phyloP scores from a whole-genome alignment of 148 eudicot species.

The Rhododendron williamsianum region DNA sequence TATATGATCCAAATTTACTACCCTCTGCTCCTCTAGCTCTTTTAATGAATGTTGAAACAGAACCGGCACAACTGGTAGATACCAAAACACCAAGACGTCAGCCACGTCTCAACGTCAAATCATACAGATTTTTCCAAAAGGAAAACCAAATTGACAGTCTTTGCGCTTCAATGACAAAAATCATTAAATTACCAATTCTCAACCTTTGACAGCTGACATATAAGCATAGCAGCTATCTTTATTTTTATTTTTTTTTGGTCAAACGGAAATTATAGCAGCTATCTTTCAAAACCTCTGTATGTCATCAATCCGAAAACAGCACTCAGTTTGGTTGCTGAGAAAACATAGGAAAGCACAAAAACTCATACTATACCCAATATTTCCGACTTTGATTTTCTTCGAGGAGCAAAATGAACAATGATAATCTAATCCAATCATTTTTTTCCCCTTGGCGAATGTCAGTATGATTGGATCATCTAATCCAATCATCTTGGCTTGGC shows the following conservation, averaged over 20 bases:
- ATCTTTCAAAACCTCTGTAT: not conserved
- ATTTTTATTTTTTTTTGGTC: too few species aligned
- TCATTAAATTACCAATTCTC: not conserved
- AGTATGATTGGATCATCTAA: not conserved
- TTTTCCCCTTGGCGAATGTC: not conserved
- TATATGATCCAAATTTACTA: constrained; percentile 63
- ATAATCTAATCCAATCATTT: not conserved
- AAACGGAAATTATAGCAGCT: not conserved
- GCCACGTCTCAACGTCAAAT: constrained; percentile 1
- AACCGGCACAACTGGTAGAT: constrained; percentile 75
- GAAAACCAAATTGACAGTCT: not conserved
- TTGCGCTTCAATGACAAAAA: not conserved
- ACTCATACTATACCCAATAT: not conserved
- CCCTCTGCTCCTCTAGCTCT: constrained; percentile 76
- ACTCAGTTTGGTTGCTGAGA: not conserved
- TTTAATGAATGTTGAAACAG: constrained; percentile 75
- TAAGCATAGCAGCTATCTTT: not conserved
- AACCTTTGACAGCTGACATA: not conserved
- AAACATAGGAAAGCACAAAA: not conserved
- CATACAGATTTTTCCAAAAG: not conserved
- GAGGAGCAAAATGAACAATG: not conserved
- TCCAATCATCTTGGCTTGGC: not conserved
- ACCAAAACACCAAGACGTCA: not conserved
- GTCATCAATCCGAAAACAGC: not conserved
- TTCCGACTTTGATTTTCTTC: not conserved